Base-by-base conservation (phyloP, 2,329 filamentous ascomycete species). In the Ophiobolus disseminans region DNA sequence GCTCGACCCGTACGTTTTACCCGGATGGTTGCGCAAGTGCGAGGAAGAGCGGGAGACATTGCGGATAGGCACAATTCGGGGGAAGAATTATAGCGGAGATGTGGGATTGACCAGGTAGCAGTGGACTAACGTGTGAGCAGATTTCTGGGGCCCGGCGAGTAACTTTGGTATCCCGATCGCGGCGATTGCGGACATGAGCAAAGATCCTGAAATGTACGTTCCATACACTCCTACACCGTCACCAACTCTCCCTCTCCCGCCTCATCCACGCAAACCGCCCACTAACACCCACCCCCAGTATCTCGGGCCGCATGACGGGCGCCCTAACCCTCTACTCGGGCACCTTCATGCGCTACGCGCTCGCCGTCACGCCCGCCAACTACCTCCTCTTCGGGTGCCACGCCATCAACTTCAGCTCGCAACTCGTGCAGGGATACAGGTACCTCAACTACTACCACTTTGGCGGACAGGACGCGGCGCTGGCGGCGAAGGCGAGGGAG, bases 321-420 rank as follows among this genome's bases (percentile, higher is more conserved):
- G 82, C 84, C 36, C 78, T 87, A 21, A 75, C 78, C 58, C 68
- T 83, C 69, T 87, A 87, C 78, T 82, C 81, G 19, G 82, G 70
- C 37, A 83, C 82, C 49, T 87, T 87, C 76, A 86, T 86, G 83
- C 84, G 85, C 69, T 87, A 87, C 75, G 75, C 85, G 49, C 69
- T 87, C 54, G 84, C 85, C 53, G 83, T 87, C 47, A 76, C 76
- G 13, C 85, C 85, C 31, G 78, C 77, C 64, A 87, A 87, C 76
- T 86, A 86, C 76, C 82, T 87, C 57, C 82, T 87, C 46, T 87
- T 87, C 72, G 84, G 81, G 57, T 87, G 84, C 76, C 85, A 87
- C 73, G 74, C 82, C 52, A 79, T 86, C 73, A 87, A 87, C 75
- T 86, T 85, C 73, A 73, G 73, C 57, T 82, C 82, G 36, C 85